Base-by-base conservation (phyloP, 345 rosid species). In the Eucalyptus globulus region DNA sequence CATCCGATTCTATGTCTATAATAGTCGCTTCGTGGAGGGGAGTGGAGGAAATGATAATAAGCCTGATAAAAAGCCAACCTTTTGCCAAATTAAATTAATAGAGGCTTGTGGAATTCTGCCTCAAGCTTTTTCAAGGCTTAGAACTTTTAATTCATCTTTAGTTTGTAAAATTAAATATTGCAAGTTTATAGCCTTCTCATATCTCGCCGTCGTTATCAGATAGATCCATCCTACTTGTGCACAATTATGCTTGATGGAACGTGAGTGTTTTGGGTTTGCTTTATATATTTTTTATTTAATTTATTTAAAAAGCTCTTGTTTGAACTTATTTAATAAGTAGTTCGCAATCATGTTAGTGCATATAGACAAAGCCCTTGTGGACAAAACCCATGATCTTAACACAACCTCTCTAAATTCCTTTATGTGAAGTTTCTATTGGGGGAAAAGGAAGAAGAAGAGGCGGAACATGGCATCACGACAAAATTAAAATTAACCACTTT, bases 191-290 rank as follows among this genome's bases (percentile, higher is more conserved):
- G 56, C 58, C 19, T 87, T 62, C 88, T 80, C 90, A 53, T 87
- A 86, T 87, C 51, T 87, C 56, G 40, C 53, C 58, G 95, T 93
- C 95, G 43, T 92, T 80, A 92, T 94, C 94, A 92, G 69, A 90
- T 51, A 76, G 92, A 91, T 92, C 91, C 91, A 91, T 92, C 90
- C 86, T 72, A 40, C 49, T 92, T 89, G 90, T 87, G 92, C 91
- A 87, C 87, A 89, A 90, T 87, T 88, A 94, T 93, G 37, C 91
- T 88, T 89, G 93, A 92, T 90, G 92, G 92, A 90, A 90, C 87
- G 87, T 87, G 88, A 91, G 90, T 87, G 51, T 87, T 17, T 65
- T 81, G 91, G 90, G 88, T 87, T 92, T 81, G 67, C 22, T 40
- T 76, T 40, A 21, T 21, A 40, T 21, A 76, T 19, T 5, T 72